These are phyloP conservation scores for Corylus americana DNA, from an alignment of 306 rosid genomes.

Conservation along the genomic window DNA sequence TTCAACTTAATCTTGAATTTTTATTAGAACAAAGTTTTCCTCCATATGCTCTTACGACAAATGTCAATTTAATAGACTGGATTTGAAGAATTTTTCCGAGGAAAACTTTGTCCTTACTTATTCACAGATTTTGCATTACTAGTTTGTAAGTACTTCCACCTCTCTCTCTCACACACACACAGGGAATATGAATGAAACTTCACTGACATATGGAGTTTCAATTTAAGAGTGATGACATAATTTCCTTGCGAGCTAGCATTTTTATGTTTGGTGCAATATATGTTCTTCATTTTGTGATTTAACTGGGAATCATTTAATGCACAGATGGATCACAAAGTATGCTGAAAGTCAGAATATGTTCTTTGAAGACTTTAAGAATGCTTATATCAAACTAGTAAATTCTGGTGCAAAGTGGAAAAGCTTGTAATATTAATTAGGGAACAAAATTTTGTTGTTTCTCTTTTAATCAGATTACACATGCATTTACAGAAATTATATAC, in stretches of 20 bases:
- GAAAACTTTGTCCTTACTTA: no score
- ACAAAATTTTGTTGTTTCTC: slow-evolving; percentile 1
- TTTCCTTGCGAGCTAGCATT: slow-evolving; percentile 21
- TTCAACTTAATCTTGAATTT: background rate
- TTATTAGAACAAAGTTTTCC: background rate
- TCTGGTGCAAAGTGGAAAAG: slow-evolving; percentile 81
- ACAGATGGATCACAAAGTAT: slow-evolving; percentile 83
- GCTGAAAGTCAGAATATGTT: slow-evolving; percentile 68
- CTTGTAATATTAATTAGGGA: slow-evolving; percentile 32
- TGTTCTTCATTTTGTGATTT: slow-evolving; percentile 15
- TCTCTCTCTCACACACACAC: background rate
- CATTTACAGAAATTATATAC: background rate
- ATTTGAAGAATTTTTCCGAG: no score
- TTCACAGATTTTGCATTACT: background rate
- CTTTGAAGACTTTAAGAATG: slow-evolving; percentile 82
- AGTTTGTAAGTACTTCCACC: background rate
- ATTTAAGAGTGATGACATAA: slow-evolving; percentile 3
- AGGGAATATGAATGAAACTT: background rate
- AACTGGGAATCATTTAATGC: slow-evolving; percentile 28
- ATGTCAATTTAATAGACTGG: no score
- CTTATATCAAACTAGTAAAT: slow-evolving; percentile 84
- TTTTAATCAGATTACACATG: background rate
- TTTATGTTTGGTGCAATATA: slow-evolving; percentile 13
- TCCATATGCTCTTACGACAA: no score
- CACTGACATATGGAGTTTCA: slow-evolving; percentile 4